These are phyloP conservation scores for Nitzschia putrida DNA, from an alignment of 108 stramenopile genomes.

Conservation along the genomic window DNA sequence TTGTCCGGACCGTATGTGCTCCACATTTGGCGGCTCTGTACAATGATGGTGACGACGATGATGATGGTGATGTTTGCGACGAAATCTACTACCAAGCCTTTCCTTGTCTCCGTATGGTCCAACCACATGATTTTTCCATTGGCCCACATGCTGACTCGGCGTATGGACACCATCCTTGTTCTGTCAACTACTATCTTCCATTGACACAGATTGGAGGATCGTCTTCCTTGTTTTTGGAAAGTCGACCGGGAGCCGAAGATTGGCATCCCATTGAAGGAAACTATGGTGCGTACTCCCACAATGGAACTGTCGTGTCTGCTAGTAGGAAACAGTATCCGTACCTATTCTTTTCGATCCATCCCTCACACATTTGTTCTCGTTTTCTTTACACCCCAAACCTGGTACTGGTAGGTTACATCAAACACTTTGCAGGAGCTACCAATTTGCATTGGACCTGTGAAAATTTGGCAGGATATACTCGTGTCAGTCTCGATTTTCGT, in stretches of 20 bases:
- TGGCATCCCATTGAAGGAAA: constrained; percentile 59
- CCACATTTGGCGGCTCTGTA: constrained; percentile 34
- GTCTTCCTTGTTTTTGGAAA: constrained; percentile 60
- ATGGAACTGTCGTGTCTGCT: too few species aligned
- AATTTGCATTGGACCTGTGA: constrained; percentile 69
- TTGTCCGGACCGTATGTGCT: constrained; percentile 51
- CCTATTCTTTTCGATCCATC: too few species aligned
- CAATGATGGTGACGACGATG: constrained; percentile 14
- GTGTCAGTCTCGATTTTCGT: constrained; percentile 68
- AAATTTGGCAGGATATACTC: constrained; percentile 51
- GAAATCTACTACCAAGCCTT: constrained; percentile 70
- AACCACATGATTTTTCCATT: constrained; percentile 68
- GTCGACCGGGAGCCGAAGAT: constrained; percentile 53
- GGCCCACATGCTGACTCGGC: constrained; percentile 68
- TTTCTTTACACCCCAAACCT: background rate
- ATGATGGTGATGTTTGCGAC: background rate
- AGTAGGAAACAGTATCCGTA: too few species aligned
- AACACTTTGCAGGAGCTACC: constrained; percentile 65
- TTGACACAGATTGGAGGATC: constrained; percentile 51
- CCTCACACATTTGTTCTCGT: background rate
- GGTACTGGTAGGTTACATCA: constrained; percentile 23
- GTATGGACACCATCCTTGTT: constrained; percentile 71
- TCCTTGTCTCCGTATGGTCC: constrained; percentile 68
- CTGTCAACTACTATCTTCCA: constrained; percentile 63
- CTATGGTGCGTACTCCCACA: constrained; percentile 28